Evolutionary conservation across 768 basidiomycete species (phyloP).

Genomic region (Mycena albidolilacea): DNA sequence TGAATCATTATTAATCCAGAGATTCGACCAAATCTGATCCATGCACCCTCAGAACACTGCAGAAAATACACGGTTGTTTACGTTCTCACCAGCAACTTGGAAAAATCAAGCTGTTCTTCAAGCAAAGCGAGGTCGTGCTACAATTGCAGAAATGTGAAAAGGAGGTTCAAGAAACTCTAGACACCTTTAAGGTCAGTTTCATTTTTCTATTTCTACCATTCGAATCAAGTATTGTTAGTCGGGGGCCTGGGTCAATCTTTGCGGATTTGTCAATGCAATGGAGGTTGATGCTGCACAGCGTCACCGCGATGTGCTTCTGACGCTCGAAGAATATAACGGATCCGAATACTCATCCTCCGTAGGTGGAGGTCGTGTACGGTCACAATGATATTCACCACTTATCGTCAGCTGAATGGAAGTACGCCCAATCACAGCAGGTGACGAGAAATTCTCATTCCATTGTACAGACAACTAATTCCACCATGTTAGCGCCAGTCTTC

Average conservation of each 20-base stretch:
- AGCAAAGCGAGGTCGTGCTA: not conserved
- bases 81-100: not conserved
- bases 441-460: not conserved
- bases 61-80: not conserved
- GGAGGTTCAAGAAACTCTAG: not conserved
- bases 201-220: not conserved
- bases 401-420: not conserved
- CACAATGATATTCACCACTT: too few species aligned
- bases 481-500: not conserved
- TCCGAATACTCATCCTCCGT: too few species aligned
- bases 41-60: not conserved
- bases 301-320: too few species aligned
- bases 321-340: too few species aligned
- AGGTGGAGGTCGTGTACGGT: too few species aligned
- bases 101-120: not conserved
- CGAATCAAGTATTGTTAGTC: not conserved
- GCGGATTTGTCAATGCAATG: too few species aligned
- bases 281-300: too few species aligned
- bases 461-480: not conserved
- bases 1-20: too few species aligned
- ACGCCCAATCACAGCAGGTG: not conserved
- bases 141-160: not conserved
- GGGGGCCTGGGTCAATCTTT: too few species aligned
- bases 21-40: too few species aligned
- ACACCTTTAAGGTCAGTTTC: not conserved